These are phyloP conservation scores for Aspergillus neotritici DNA, from an alignment of 2,329 filamentous ascomycete species.

Conservation along the genomic window DNA sequence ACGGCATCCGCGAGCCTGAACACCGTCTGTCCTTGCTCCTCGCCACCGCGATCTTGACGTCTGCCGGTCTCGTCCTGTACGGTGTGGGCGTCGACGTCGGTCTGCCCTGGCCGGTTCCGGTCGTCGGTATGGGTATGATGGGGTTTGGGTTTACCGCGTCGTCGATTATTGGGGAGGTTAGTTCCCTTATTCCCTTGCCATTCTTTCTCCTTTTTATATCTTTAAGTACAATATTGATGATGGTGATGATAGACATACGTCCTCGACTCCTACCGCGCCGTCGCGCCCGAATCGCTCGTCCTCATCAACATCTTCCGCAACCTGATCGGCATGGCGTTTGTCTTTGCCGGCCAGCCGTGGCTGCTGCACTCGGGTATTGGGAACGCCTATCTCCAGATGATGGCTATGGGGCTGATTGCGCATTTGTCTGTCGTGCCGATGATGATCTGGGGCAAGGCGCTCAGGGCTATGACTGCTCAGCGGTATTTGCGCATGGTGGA, in stretches of 20 bases:
- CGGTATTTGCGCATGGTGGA: too few relatives aligned
- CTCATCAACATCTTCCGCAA: slow-evolving; percentile 4
- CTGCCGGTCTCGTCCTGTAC: slow-evolving; percentile 2
- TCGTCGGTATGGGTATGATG: slow-evolving; percentile 1
- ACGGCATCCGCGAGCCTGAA: slow-evolving; percentile 23
- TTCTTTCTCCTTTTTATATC: too few relatives aligned
- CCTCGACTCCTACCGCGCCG: slow-evolving; percentile 1
- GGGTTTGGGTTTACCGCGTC: slow-evolving; percentile 2
- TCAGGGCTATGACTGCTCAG: too few relatives aligned
- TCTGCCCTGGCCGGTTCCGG: not conserved
- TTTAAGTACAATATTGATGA: too few relatives aligned
- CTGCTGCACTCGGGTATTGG: too few relatives aligned
- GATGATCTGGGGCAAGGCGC: too few relatives aligned
- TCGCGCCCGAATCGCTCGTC: not conserved
- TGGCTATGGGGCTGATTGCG: too few relatives aligned
- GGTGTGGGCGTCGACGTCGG: slow-evolving; percentile 1
- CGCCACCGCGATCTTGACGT: not conserved
- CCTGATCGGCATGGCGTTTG: slow-evolving; percentile 1
- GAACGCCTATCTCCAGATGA: too few relatives aligned
- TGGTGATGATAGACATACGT: not conserved
- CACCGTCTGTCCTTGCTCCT: slow-evolving; percentile 19
- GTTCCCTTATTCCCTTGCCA: too few relatives aligned
- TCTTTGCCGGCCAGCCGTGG: not conserved
- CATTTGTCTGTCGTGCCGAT: too few relatives aligned
- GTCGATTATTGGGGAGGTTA: slow-evolving; percentile 1